Conservation (phyloP, 1,139 yeast species). For the Pichia cactophila region DNA sequence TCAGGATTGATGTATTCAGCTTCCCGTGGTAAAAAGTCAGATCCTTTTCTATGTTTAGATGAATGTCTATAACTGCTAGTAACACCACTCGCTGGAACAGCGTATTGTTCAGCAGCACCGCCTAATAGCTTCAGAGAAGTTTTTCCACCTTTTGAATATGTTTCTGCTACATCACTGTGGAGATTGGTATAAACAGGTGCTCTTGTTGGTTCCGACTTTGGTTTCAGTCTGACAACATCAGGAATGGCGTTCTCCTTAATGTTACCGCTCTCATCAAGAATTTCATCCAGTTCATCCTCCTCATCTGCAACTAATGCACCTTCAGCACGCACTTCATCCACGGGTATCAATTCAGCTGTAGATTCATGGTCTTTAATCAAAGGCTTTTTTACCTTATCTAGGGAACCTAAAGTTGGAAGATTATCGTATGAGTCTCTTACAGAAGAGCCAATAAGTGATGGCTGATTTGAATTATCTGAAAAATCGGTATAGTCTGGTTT, state of each 20-base stretch:
- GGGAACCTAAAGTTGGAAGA: constrained; percentile 5
- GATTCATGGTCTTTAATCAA: constrained; percentile 17
- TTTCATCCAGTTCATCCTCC: constrained; percentile 42
- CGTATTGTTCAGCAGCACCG: constrained; percentile 25
- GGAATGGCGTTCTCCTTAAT: constrained; percentile 40
- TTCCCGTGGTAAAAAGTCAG: background rate
- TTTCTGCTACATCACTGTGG: background rate
- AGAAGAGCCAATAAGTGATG: constrained; percentile 52
- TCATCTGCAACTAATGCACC: constrained; percentile 57
- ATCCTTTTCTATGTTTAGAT: constrained; percentile 7
- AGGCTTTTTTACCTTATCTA: constrained; percentile 13
- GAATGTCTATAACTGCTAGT: constrained; percentile 11
- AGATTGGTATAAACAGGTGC: background rate
- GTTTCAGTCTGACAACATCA: constrained; percentile 5
- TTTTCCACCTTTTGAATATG: constrained; percentile 5
- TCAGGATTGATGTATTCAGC: constrained; percentile 19
- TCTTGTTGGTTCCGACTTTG: background rate
- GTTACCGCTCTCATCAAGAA: constrained; percentile 46
- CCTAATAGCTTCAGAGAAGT: constrained; percentile 17
- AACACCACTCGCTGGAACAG: constrained; percentile 28
- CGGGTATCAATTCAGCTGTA: constrained; percentile 33
- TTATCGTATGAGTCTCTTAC: constrained; percentile 33
- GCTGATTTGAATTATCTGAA: constrained; percentile 46
- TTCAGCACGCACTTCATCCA: constrained; percentile 50
- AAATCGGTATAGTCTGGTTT: constrained; percentile 29